Base-by-base conservation (phyloP, 2,329 filamentous ascomycete genomes). In the Stenocarpella maydis region DNA sequence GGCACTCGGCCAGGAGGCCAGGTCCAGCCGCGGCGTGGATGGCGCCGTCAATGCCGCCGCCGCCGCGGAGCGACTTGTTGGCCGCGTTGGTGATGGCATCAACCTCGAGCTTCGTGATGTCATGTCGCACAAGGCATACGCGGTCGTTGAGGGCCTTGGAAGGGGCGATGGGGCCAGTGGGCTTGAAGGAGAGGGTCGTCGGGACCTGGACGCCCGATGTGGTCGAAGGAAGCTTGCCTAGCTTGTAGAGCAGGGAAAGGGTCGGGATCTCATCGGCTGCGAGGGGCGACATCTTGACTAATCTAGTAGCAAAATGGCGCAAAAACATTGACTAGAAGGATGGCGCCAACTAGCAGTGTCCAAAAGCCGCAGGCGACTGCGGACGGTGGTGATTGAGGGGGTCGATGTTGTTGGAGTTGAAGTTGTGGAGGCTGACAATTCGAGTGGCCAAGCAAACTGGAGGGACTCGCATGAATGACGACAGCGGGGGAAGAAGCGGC, bases 11-110 rank as follows among this genome's bases (percentile, higher is more conserved):
- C 24, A 90, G 73, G 0, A 98, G 87, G 0, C 80, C 79, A 0
- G 82, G 87, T 0, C 96, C 96, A 0, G 96, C 95, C 49, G 91
- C 94, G 37, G 86, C 80, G 78, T 98, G 96, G 74, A 98, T 98
- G 34, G 94, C 92, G 49, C 91, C 92, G 76, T 95, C 92, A 19
- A 98, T 94, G 43, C 96, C 96, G n/a, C 94, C 94, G 65, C 96
- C 96, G 67, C 95, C 94, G 0, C 92, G 85, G 0, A 98, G 88
- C 1, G 86, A 86, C 12, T 80, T 81, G 79, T 98, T 98, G 53
- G 96, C 95, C 1, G 96, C 95, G 78, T 98, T 98, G 78, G 98
- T 95, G 74, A 98, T 96, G 72, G 92, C 91, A 76, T 94, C 93
- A 54, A 94, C 86, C 39, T 85, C 78, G 4, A 98, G 87, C 17